Evolutionary conservation across 257 asterid genomes (phyloP), one percentile per base, ranked within the genome.

Genomic region (Perilla frutescens): DNA sequence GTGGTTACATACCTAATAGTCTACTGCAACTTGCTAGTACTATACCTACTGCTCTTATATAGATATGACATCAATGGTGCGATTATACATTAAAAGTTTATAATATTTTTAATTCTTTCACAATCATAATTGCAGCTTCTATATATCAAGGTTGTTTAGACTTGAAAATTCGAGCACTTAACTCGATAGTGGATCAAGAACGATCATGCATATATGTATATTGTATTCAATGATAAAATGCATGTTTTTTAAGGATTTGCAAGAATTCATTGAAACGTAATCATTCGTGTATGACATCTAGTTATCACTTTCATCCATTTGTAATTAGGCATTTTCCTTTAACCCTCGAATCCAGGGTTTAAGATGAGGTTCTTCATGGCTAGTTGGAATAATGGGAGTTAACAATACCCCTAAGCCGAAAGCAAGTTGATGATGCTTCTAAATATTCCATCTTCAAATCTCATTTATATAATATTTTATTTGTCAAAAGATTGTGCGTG

Each of bases 341-440:
- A 70, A 26, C 69, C 84, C 87, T 68, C 36, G 87, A 80, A 83
- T 83, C 82, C 49, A 72, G 87, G 84, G 66, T 34, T 34, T 31
- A 59, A 74, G 80, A 79, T 77, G 79, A 78, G 75, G 58, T 79
- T 82, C 77, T 54, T 76, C 71, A 7, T 57, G 44, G 63, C 69
- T 61, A 48, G 47, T 76, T 77, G 70, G 82, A 56, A 69, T 71
- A 76, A 56, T 45, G 49, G 15, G 74, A 60, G 43, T 74, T 82
- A 50, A 76, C 48, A 73, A 72, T 81, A 63, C 48, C 41, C 62
- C 43, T 47, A 47, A 32, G 74, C 62, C 74, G 12, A 73, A 80
- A 76, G 74, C 62, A 68, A 48, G 7, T 0, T 61, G 37, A 34
- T 68, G 47, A 60, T 76, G 72, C 77, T 69, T 37, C 43, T 74